Conservation (phyloP, 208 protist species). For the Angomonas desouzai region DNA sequence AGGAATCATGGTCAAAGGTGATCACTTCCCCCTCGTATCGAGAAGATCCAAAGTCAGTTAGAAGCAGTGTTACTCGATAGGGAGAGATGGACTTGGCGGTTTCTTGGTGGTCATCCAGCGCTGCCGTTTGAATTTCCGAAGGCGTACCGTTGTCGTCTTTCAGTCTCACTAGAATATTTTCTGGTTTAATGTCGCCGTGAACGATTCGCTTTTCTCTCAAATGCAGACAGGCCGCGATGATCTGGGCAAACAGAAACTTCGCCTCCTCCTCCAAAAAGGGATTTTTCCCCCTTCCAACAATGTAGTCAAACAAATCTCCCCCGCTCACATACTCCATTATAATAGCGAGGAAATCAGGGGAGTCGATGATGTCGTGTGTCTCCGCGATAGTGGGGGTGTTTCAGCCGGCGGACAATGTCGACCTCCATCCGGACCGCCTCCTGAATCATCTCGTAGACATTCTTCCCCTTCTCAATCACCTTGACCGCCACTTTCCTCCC, state of each 20-base stretch:
- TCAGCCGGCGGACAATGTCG: slow-evolving; percentile 54
- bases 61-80: slow-evolving; percentile 46
- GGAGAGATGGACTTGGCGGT: slow-evolving; percentile 31
- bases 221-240: slow-evolving; percentile 62
- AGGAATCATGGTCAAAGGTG: slow-evolving; percentile 7
- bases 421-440: slow-evolving; percentile 59
- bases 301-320: slow-evolving; percentile 79
- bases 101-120: slow-evolving; percentile 38
- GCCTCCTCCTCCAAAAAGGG: slow-evolving; percentile 69
- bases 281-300: slow-evolving; percentile 44
- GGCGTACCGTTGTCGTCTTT: background rate
- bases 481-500: slow-evolving; percentile 57
- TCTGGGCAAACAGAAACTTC: slow-evolving; percentile 51
- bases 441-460: slow-evolving; percentile 30
- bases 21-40: slow-evolving; percentile 38
- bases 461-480: slow-evolving; percentile 53
- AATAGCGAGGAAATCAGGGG: slow-evolving; percentile 36
- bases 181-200: slow-evolving; percentile 65
- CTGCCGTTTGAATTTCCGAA: background rate
- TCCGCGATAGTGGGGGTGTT: slow-evolving; percentile 68
- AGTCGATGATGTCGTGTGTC: slow-evolving; percentile 59
- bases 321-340: slow-evolving; percentile 78
- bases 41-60: slow-evolving; percentile 79
- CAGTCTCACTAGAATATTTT: slow-evolving; percentile 45
- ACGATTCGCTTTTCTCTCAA: slow-evolving; percentile 53